Evolutionary conservation across 2,329 filamentous ascomycete species (phyloP).

Genomic region (Pestalotiopsis fici): DNA sequence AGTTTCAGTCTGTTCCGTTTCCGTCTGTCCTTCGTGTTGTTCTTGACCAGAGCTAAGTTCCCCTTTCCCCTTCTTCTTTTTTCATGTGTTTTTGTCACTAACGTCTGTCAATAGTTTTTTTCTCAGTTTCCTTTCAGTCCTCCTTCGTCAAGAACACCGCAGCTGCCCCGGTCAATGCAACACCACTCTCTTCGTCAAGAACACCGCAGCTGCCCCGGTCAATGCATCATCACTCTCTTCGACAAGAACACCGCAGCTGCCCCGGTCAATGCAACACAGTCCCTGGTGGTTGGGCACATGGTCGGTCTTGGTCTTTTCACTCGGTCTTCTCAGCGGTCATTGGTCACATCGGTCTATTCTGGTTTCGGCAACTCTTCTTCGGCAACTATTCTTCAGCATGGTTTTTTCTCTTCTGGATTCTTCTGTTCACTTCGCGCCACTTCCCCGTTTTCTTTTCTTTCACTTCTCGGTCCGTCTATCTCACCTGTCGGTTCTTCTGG

Average conservation of each 20-base stretch:
- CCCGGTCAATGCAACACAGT: background rate
- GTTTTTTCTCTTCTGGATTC: too few species aligned
- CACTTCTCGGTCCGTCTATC: background rate
- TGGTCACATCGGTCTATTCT: background rate
- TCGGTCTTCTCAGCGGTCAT: background rate
- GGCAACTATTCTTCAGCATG: too few species aligned
- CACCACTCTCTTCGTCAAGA: background rate
- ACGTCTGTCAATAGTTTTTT: too few species aligned
- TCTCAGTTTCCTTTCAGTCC: too few species aligned
- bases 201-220: constrained; percentile 4
- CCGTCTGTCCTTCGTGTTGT: too few species aligned
- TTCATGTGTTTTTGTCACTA: too few species aligned
- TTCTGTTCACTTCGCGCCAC: background rate
- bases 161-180: constrained; percentile 2
- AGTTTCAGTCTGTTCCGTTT: background rate
- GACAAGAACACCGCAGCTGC: constrained; percentile 7
- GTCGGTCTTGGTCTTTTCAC: background rate
- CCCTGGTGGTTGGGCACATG: background rate
- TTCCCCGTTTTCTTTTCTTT: background rate
- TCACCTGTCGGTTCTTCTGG: background rate
- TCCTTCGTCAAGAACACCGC: constrained; percentile 4
- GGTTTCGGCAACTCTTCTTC: background rate
- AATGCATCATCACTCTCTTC: background rate
- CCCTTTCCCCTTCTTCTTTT: too few species aligned
- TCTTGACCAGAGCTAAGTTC: too few species aligned